Percentiles rank a stretch among this genome's conserved stretches.
Conservation (phyloP, 169 alveolate species). For the Eimeria acervulina region DNA sequence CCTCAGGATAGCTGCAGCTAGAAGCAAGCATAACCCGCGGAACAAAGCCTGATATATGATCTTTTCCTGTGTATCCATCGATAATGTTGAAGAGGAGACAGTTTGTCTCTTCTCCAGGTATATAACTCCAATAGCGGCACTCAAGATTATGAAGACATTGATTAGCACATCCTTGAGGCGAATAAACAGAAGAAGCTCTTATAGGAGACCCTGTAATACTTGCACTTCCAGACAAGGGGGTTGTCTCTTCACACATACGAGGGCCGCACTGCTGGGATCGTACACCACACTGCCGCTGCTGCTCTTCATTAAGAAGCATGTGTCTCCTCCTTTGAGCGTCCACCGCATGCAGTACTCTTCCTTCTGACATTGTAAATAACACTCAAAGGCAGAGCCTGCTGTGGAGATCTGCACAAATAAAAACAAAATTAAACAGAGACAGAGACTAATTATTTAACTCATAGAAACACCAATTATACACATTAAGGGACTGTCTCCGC, state of each 20-base stretch:
- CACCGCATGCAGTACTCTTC: not conserved
- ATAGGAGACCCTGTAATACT: not conserved
- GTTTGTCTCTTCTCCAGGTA: not conserved
- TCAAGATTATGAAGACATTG: not conserved
- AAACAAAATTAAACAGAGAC: not conserved
- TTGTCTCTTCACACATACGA: not conserved
- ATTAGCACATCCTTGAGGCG: not conserved
- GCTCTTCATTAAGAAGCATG: not conserved
- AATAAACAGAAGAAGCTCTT: not conserved
- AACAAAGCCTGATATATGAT: not conserved
- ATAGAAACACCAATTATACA: no score
- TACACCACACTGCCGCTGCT: not conserved
- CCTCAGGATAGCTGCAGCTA: not conserved
- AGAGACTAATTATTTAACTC: no score
- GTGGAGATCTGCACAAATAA: not conserved
- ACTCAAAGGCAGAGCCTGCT: not conserved
- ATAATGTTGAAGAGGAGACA: not conserved
- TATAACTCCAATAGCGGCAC: slow-evolving; percentile 8
- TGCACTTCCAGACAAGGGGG: not conserved
- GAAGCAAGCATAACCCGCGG: not conserved
- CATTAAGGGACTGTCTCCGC: no score
- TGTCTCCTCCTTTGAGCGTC: slow-evolving; percentile 1
- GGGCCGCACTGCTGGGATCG: slow-evolving; percentile 37
- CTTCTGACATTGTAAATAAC: not conserved
- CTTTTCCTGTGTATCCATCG: not conserved